Percentiles rank a stretch among this genome's conserved stretches.
Conservation (phyloP, 2,329 filamentous ascomycete genomes). For the Botrytis porri region DNA sequence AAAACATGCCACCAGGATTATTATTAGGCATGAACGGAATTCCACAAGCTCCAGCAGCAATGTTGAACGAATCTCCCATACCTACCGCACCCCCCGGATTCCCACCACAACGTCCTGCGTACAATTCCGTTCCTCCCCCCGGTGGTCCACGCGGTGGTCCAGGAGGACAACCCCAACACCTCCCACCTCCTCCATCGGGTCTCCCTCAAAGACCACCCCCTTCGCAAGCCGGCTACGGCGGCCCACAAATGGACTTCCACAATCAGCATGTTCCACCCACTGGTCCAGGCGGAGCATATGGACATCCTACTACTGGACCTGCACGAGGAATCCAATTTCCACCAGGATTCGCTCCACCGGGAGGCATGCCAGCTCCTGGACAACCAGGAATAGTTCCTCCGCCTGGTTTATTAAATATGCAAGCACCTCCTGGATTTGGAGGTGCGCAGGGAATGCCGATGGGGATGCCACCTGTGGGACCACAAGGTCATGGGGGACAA, state of each 20-base stretch:
- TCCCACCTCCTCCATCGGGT: conserved; percentile 53
- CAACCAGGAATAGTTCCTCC: conserved; percentile 1
- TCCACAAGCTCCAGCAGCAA: conserved; percentile 42
- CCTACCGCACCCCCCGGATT: conserved; percentile 29
- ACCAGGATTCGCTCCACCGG: conserved; percentile 39
- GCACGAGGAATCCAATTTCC: conserved; percentile 39
- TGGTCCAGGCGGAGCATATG: conserved; percentile 33
- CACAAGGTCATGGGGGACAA: conserved; percentile 27
- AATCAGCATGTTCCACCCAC: conserved; percentile 44
- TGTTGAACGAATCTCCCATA: conserved; percentile 33
- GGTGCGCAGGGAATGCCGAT: conserved; percentile 30
- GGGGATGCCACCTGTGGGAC: conserved; percentile 32
- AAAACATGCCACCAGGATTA: conserved; percentile 39
- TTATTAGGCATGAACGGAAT: conserved; percentile 42
- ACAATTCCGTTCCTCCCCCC: conserved; percentile 38
- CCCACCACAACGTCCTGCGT: conserved; percentile 32
- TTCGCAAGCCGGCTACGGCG: conserved; percentile 65
- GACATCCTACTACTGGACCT: not conserved
- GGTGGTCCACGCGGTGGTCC: conserved; percentile 45
- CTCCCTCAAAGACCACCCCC: conserved; percentile 67
- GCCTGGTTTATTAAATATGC: conserved; percentile 25
- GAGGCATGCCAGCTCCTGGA: not conserved
- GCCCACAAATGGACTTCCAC: conserved; percentile 52
- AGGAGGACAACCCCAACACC: conserved; percentile 27
- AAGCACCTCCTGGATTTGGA: conserved; percentile 36